phyloP scores from a whole-genome alignment of 2,329 filamentous ascomycete species.

The Didymella exigua region DNA sequence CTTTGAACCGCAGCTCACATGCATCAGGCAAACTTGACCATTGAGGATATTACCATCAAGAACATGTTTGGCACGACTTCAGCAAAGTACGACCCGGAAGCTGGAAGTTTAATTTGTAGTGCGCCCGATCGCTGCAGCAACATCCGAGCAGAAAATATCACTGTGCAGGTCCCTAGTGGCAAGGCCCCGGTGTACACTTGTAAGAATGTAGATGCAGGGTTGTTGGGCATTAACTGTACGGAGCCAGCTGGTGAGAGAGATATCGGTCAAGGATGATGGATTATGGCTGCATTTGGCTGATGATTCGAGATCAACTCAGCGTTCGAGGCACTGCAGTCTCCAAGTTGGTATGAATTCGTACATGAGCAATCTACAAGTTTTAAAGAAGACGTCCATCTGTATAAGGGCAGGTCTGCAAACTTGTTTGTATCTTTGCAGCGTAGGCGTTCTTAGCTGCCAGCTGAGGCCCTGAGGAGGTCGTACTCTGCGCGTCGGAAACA shows the following conservation, averaged over 20 bases:
- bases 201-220: slow-evolving; percentile 6
- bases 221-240: slow-evolving; percentile 7
- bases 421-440: too few species aligned
- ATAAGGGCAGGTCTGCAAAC: too few species aligned
- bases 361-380: too few species aligned
- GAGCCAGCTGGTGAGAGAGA: neutral
- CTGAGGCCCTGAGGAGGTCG: too few species aligned
- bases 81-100: slow-evolving; percentile 34
- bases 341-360: too few species aligned
- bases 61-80: slow-evolving; percentile 59
- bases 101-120: slow-evolving; percentile 44
- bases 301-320: too few species aligned
- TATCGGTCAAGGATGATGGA: neutral
- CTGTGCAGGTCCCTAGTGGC: slow-evolving; percentile 11
- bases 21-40: slow-evolving; percentile 7
- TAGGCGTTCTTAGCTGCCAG: too few species aligned
- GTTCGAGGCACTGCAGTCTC: too few species aligned
- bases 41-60: slow-evolving; percentile 57
- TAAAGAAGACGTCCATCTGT: too few species aligned
- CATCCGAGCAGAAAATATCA: slow-evolving; percentile 15
- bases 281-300: too few species aligned
- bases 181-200: slow-evolving; percentile 7
- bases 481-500: too few species aligned
- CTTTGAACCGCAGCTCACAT: neutral
- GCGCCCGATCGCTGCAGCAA: slow-evolving; percentile 42